Conservation (phyloP, 73 alveolate genomes). For the Urostyla sp. region DNA sequence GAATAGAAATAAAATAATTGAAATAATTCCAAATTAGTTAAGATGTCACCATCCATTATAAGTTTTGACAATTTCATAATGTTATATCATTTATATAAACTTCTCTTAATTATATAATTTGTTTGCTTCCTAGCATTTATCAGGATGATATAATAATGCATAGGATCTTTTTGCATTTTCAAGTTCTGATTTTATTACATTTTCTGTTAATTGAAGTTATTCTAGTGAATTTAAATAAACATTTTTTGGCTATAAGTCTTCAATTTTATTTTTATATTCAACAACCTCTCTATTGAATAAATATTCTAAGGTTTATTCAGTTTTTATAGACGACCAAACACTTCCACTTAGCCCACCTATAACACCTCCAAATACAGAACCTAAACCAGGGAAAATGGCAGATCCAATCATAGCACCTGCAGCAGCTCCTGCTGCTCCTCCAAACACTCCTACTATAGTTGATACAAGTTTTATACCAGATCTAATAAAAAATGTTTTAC, state of each 20-base stretch:
- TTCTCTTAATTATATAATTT: background rate
- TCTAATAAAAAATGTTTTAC: background rate
- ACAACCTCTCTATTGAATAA: background rate
- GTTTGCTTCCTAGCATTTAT: background rate
- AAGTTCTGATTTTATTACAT: background rate
- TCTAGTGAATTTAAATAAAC: background rate
- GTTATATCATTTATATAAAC: too few species aligned
- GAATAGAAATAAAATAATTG: too few species aligned
- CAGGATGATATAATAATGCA: background rate
- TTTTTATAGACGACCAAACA: background rate
- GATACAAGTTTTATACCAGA: background rate
- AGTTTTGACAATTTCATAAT: too few species aligned
- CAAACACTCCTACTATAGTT: background rate
- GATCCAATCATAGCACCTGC: constrained; percentile 4
- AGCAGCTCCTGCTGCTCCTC: constrained; percentile 17
- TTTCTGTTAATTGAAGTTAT: background rate
- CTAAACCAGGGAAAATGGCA: background rate
- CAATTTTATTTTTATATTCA: background rate
- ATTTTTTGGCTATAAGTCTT: background rate
- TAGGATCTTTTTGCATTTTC: background rate
- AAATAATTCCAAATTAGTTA: too few species aligned
- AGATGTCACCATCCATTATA: too few species aligned
- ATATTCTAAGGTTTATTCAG: background rate
- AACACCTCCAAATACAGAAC: background rate
- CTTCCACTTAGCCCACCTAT: constrained; percentile 7